phyloP scores from a whole-genome alignment of 2,329 filamentous ascomycete genomes.

The Fusarium guadeloupense region DNA sequence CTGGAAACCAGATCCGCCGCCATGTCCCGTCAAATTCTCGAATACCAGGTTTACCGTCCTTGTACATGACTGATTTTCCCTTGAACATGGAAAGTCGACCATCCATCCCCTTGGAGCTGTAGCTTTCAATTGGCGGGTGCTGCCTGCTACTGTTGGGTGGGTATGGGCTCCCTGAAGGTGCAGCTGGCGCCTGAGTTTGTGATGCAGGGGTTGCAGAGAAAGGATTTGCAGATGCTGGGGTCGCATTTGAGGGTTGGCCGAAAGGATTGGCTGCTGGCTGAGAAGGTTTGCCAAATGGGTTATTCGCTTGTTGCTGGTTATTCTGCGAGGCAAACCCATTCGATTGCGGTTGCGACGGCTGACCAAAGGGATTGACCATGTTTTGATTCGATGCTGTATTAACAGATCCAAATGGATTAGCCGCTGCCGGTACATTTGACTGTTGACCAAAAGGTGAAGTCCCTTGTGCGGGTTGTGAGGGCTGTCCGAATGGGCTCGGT shows the following conservation, averaged over 20 bases:
- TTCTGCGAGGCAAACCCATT: slow-evolving; percentile 39
- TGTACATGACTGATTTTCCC: slow-evolving; percentile 69
- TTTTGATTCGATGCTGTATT: slow-evolving; percentile 27
- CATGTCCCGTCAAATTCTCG: slow-evolving; percentile 63
- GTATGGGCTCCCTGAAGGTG: slow-evolving; percentile 51
- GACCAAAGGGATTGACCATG: slow-evolving; percentile 43
- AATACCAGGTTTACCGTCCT: slow-evolving; percentile 58
- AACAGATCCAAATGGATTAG: slow-evolving; percentile 43
- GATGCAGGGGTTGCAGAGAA: slow-evolving; percentile 34
- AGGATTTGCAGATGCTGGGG: slow-evolving; percentile 35
- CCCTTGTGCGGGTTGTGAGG: slow-evolving; percentile 24
- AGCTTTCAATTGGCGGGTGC: slow-evolving; percentile 56
- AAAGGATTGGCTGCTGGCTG: slow-evolving; percentile 36
- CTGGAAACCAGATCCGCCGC: slow-evolving; percentile 76
- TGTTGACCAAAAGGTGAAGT: slow-evolving; percentile 37
- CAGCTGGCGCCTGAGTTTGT: slow-evolving; percentile 17
- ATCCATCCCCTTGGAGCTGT: slow-evolving; percentile 54
- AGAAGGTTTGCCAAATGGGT: slow-evolving; percentile 42
- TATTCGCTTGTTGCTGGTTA: slow-evolving; percentile 33
- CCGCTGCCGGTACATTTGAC: slow-evolving; percentile 23
- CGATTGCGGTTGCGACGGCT: slow-evolving; percentile 35
- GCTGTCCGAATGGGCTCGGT: slow-evolving; percentile 43
- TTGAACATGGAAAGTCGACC: slow-evolving; percentile 68
- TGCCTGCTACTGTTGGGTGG: slow-evolving; percentile 55
- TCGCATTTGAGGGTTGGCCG: slow-evolving; percentile 38